Evolutionary conservation across 2,329 filamentous ascomycete species (phyloP), one percentile per base, ranked within the genome.

Genomic region (Alternaria sp.): DNA sequence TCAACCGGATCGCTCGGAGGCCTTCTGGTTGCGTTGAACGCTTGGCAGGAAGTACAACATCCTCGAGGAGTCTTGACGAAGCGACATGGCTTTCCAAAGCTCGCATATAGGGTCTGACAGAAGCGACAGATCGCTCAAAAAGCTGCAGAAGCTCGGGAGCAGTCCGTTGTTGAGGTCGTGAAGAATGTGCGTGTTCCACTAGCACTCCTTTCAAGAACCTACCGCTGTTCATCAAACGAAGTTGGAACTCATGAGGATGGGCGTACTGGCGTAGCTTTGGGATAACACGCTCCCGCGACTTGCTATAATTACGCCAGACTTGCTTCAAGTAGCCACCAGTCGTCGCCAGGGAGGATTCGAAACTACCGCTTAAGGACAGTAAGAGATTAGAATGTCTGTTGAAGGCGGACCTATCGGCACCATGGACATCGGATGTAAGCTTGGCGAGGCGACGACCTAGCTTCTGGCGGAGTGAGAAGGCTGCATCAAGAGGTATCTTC

Each of bases 391-490:
- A 23, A 28, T 67, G 55, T 2, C 51, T 11, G 14, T n/a, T 23
- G 20, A 54, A 15, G 15, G 23, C 20, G 2, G 23, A 10, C 25
- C 18, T 30, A 2, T 43, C 26, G 12, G 57, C 23, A 5, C n/a
- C n/a, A 2, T 44, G 63, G 12, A 46, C 4, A 65, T 85, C 82
- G 0, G 72, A 69, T 30, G 88, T 84, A 0, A 90, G 69, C 71
- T 91, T 91, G 0, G 84, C 84, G 14, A 90, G 81, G 0, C 88
- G 85, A 21, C 86, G 83, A 64, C 84, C 84, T 1, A 90, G 75
- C 70, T 90, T 91, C 30, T 83, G 76, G 51, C 81, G 82, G 6
- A 89, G 68, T 15, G 80, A 71, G 3, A 78, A 71, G 3, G 80
- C 65, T 4, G 76, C 61, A 10, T 87, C 83, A 0, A 79, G 72